phyloP scores from a whole-genome alignment of 441 rosid species.

The Pelargonium fulgidum region DNA sequence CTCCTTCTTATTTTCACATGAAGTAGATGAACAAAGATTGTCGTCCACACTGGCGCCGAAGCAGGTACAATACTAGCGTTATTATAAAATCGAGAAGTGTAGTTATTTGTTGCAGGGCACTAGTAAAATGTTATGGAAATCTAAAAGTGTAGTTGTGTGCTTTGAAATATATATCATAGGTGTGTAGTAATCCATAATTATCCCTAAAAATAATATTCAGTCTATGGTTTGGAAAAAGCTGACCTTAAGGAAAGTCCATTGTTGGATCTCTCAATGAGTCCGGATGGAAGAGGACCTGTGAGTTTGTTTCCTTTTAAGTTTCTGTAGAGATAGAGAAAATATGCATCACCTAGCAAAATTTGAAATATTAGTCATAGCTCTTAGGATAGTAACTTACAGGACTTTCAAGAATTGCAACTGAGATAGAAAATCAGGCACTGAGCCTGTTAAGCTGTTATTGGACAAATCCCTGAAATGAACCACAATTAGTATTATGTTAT shows the following conservation, averaged over 20 bases:
- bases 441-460: not conserved
- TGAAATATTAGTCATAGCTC: not conserved
- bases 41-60: not conserved
- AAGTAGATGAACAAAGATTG: not conserved
- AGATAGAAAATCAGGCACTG: slow-evolving; percentile 1
- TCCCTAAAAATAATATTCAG: too few species aligned
- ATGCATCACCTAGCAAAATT: not conserved
- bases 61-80: not conserved
- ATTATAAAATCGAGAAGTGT: too few species aligned
- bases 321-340: not conserved
- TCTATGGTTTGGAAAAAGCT: not conserved
- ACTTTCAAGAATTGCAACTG: not conserved
- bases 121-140: too few species aligned
- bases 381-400: not conserved
- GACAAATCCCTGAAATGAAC: slow-evolving; percentile 9
- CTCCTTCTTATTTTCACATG: slow-evolving; percentile 1
- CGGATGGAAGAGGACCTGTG: not conserved
- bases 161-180: too few species aligned
- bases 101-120: too few species aligned
- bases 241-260: not conserved
- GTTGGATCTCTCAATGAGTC: slow-evolving; percentile 3
- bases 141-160: too few species aligned
- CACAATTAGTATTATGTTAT: not conserved
- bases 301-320: slow-evolving; percentile 3
- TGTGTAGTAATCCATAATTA: too few species aligned